Evolutionary conservation across 495 filamentous ascomycete species (phyloP), one percentile per base, ranked within the genome.

Genomic region (Amphirosellinia nigrospora): DNA sequence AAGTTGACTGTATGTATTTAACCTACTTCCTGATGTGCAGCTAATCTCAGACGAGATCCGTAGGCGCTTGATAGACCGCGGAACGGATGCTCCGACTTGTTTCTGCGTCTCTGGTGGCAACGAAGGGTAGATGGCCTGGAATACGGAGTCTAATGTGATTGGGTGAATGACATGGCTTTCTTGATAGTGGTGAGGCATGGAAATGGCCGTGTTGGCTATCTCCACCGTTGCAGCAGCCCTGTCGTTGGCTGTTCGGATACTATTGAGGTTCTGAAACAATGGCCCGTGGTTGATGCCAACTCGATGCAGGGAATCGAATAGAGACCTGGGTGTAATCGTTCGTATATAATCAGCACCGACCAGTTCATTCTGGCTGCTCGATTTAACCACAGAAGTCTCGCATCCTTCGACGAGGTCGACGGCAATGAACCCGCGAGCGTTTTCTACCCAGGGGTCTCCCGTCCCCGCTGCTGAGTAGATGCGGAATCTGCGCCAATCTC

Each of bases 401-500:
- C n/a, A n/a, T n/a, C n/a, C n/a, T n/a, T n/a, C n/a, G n/a, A n/a
- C n/a, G n/a, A n/a, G n/a, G n/a, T 72, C 72, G 9, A 81, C 73
- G 15, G 79, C 77, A 58, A 84, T 75, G 41, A 83, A 73, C n/a
- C 82, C 82, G 30, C 79, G 59, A 82, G 80, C 72, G 82, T 80
- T 7, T 75, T 80, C 82, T 79, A 83, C 36, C 80, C 77, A 59
- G 78, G 80, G 23, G n/a, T n/a, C n/a, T 72, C 75, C 3, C 8
- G 59, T 0, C 3, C 1, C 3, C 19, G 80, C 75, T 76, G 77
- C 82, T 3, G 82, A 83, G 76, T 79, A 82, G 55, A 84, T 21
- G 34, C 28, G 59, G 45, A 43, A 60, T 15, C 28, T 4, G 10
- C 28, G 62, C 71, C 56, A 66, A 19, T 34, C 65, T 39, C 15